Conservation (phyloP, 192 early-diverging fungal species). For the Spinellus fusiger region DNA sequence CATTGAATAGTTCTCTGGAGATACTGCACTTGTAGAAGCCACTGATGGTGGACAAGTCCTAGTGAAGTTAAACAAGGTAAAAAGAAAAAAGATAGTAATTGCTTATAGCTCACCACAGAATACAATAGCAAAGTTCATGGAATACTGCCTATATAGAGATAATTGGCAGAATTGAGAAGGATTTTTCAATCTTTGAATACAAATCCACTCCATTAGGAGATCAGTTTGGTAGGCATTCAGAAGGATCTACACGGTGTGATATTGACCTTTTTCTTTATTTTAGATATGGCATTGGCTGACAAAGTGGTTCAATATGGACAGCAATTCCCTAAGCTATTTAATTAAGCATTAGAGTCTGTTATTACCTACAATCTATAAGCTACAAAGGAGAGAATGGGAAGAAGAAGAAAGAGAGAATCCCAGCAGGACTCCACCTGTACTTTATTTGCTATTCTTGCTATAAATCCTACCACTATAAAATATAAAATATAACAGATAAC, state of each 20-base stretch:
- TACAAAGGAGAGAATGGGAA: no score
- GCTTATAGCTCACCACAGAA: no score
- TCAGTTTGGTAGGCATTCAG: conserved; percentile 23
- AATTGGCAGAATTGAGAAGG: conserved; percentile 29
- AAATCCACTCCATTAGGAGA: conserved; percentile 27
- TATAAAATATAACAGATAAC: no score
- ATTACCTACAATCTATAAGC: no score
- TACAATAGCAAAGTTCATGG: conserved; percentile 20
- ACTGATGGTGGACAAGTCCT: conserved; percentile 32
- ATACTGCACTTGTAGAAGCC: conserved; percentile 23
- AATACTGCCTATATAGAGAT: conserved; percentile 27
- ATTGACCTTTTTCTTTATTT: neutral
- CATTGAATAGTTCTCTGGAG: conserved; percentile 19
- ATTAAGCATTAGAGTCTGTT: no score
- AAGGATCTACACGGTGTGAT: neutral
- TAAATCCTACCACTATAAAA: no score
- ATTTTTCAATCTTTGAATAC: conserved; percentile 29
- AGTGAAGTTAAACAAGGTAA: conserved; percentile 23
- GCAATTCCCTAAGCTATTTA: conserved; percentile 28
- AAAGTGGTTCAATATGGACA: conserved; percentile 27
- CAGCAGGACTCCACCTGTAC: no score
- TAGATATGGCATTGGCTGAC: conserved; percentile 30
- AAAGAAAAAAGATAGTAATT: neutral
- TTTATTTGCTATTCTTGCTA: no score
- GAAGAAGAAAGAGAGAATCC: no score